Evolutionary conservation across 2,329 filamentous ascomycete species (phyloP).

Genomic region (Clonostachys chloroleuca): DNA sequence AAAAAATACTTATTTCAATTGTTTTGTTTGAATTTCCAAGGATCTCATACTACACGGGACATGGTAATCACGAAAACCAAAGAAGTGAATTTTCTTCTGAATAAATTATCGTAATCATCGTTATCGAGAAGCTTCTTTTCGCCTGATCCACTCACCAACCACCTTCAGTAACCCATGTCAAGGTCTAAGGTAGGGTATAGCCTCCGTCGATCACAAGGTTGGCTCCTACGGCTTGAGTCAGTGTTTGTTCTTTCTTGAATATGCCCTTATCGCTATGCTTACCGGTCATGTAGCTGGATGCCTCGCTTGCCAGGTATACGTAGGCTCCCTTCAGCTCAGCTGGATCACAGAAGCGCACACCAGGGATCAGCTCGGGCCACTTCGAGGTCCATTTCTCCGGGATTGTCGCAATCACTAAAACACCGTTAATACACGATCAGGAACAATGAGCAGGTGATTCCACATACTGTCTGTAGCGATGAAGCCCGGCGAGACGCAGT

Average conservation of each 20-base stretch:
- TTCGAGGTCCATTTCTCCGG: constrained; percentile 11
- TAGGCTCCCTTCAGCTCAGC: constrained; percentile 53
- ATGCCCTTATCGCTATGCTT: constrained; percentile 4
- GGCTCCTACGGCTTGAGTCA: constrained; percentile 13
- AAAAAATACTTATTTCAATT: no score
- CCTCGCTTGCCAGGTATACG: constrained; percentile 50
- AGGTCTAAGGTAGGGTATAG: constrained; percentile 14
- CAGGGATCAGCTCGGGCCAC: constrained; percentile 34
- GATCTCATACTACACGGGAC: no score
- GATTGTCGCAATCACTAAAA: constrained; percentile 10
- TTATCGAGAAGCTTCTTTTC: no score
- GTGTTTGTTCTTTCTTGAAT: neutral
- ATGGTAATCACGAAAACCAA: no score
- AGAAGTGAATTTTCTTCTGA: no score
- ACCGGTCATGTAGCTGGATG: constrained; percentile 35
- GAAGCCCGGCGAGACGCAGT: constrained; percentile 67
- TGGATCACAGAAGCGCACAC: constrained; percentile 44
- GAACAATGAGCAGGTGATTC: neutral
- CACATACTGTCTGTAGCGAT: constrained; percentile 29
- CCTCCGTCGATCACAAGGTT: constrained; percentile 41
- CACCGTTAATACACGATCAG: constrained; percentile 33
- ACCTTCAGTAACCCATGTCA: no score
- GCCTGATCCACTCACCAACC: no score
- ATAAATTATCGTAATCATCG: no score
- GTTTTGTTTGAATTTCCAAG: no score